Evolutionary conservation across 2,329 filamentous ascomycete species (phyloP).

Genomic region (Pseudopithomyces maydicus): DNA sequence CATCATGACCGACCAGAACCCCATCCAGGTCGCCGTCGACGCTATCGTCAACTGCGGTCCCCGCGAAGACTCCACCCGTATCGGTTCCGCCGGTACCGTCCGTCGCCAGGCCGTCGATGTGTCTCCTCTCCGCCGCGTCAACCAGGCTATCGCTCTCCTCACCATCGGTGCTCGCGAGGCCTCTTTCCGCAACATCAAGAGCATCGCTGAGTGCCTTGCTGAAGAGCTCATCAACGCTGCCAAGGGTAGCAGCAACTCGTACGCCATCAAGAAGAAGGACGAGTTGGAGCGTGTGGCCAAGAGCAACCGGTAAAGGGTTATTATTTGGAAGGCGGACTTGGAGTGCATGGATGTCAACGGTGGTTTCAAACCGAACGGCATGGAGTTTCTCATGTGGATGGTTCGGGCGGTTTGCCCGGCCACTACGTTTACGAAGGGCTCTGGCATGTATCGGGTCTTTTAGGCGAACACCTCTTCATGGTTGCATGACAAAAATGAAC

Average conservation of each 20-base stretch:
- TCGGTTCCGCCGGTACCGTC: constrained; percentile 98
- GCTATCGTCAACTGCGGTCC: constrained; percentile 99
- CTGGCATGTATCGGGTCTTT: constrained; percentile 44
- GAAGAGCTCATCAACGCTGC: constrained; percentile 99
- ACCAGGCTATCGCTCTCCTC: constrained; percentile 98
- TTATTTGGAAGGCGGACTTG: constrained; percentile 16
- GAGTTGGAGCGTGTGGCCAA: constrained; percentile 99
- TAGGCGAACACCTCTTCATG: constrained; percentile 47
- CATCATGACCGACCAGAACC: constrained; percentile 99
- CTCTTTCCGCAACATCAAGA: constrained; percentile 99
- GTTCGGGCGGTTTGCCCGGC: constrained; percentile 34
- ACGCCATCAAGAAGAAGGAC: constrained; percentile 99
- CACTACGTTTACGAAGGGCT: constrained; percentile 39
- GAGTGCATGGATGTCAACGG: constrained; percentile 23
- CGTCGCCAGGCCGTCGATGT: constrained; percentile 99
- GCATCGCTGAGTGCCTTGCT: constrained; percentile 97
- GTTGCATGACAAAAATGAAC: constrained; percentile 48
- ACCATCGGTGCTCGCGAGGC: constrained; percentile 99
- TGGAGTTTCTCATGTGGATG: constrained; percentile 41
- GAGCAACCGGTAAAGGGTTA: constrained; percentile 92
- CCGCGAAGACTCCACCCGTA: constrained; percentile 99
- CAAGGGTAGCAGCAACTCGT: constrained; percentile 99
- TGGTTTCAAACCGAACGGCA: constrained; percentile 34
- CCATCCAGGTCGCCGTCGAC: constrained; percentile 98
- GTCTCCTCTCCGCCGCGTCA: constrained; percentile 97